phyloP scores from a whole-genome alignment of 1,284 basidiomycete genomes.

The Fomitopsis palustris region DNA sequence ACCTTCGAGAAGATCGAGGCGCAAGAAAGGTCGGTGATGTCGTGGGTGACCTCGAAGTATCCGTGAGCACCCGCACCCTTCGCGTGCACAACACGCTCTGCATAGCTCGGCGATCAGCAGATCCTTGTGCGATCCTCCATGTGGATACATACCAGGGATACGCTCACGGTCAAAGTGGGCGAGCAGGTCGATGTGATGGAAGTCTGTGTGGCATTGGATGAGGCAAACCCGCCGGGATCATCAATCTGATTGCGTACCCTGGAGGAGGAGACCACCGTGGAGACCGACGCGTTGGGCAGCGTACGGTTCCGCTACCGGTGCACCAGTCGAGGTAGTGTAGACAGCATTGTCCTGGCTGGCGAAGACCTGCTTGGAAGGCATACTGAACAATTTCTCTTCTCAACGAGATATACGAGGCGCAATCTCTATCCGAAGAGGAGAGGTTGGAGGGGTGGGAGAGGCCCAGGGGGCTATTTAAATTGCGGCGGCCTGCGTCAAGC shows the following conservation, averaged over 20 bases:
- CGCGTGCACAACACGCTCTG: conserved; percentile 64
- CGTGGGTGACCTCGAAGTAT: conserved; percentile 85
- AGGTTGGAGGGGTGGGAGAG: conserved; percentile 16
- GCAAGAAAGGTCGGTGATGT: conserved; percentile 77
- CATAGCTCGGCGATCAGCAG: neutral
- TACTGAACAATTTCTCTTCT: conserved; percentile 24
- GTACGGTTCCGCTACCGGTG: conserved; percentile 70
- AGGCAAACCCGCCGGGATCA: neutral
- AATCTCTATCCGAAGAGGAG: conserved; percentile 8
- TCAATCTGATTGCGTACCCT: conserved; percentile 48
- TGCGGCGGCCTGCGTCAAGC: conserved; percentile 11
- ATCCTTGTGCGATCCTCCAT: conserved; percentile 3
- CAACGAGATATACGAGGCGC: conserved; percentile 2
- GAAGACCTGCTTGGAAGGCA: conserved; percentile 66
- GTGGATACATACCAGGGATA: conserved; percentile 60
- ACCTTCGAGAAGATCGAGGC: conserved; percentile 69
- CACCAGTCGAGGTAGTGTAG: conserved; percentile 87
- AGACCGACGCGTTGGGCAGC: conserved; percentile 73
- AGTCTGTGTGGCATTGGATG: conserved; percentile 48
- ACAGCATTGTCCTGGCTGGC: conserved; percentile 51
- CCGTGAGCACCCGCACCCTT: conserved; percentile 91
- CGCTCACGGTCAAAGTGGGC: conserved; percentile 93
- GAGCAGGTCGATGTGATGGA: conserved; percentile 85
- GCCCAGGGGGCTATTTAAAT: conserved; percentile 22
- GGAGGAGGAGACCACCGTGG: conserved; percentile 81